Conservation (phyloP, 169 alveolate genomes). For the Eimeria praecox region DNA sequence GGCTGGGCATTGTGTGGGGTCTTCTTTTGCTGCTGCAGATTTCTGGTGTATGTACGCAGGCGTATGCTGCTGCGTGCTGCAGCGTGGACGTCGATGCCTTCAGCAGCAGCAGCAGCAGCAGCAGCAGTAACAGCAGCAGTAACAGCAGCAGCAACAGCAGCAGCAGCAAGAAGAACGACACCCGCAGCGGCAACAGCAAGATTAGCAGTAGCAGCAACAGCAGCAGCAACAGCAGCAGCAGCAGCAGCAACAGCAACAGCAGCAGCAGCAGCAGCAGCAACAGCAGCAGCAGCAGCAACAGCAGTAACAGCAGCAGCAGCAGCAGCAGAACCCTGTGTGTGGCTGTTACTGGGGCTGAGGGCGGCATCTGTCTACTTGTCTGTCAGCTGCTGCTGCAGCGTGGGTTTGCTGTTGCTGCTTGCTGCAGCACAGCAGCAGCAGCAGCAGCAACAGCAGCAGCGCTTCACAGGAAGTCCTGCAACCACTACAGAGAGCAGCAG, state of each 20-base stretch:
- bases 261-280: conserved; percentile 3
- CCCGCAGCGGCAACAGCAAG: background rate
- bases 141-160: background rate
- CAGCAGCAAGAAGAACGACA: background rate
- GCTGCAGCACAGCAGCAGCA: conserved; percentile 22
- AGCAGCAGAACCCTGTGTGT: conserved; percentile 16
- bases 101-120: conserved; percentile 30
- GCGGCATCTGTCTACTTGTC: conserved; percentile 11
- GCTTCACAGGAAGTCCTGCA: background rate
- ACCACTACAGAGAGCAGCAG: background rate
- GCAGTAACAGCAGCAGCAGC: conserved; percentile 25
- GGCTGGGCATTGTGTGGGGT: conserved; percentile 1
- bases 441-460: background rate
- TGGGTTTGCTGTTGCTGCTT: conserved; percentile 10
- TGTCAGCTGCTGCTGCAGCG: conserved; percentile 28
- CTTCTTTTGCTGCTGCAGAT: conserved; percentile 10
- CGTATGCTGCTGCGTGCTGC: conserved; percentile 39
- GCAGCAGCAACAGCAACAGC: background rate
- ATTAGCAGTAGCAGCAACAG: background rate
- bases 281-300: background rate
- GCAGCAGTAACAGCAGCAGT: conserved; percentile 15
- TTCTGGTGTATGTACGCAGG: background rate
- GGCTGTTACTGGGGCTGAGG: conserved; percentile 32
- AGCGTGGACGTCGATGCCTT: background rate
- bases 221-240: background rate